Percentiles rank a stretch among this genome's conserved stretches.
Evolutionary conservation across 768 basidiomycete species (phyloP).

Genomic region (Coprinellus micaceus): DNA sequence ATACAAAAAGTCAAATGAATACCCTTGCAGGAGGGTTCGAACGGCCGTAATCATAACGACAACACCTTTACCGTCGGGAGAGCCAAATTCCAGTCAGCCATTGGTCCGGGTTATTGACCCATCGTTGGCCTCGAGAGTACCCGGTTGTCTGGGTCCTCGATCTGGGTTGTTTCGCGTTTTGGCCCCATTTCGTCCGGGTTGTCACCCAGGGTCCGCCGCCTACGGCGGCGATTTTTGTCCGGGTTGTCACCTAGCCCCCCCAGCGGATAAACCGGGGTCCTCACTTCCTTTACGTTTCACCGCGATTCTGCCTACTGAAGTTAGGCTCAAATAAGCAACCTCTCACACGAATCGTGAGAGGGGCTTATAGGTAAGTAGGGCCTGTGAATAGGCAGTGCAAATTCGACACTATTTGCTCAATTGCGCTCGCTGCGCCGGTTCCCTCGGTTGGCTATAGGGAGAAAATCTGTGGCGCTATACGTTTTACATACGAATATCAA

Average conservation of each 20-base stretch:
- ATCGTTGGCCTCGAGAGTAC: not conserved
- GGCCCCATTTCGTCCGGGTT: not conserved
- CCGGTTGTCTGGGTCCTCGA: not conserved
- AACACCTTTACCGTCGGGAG: not conserved
- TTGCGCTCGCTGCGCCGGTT: too few species aligned
- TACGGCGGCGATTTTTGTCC: slow-evolving; percentile 2
- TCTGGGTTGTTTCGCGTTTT: not conserved
- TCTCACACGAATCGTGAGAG: too few species aligned
- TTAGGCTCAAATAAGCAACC: too few species aligned
- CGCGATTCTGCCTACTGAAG: too few species aligned
- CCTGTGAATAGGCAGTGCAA: too few species aligned
- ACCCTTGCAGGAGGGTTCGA: not conserved
- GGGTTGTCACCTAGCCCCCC: not conserved
- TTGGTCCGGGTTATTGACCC: not conserved
- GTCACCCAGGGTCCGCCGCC: not conserved
- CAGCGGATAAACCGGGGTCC: slow-evolving; percentile 1
- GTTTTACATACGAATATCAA: too few species aligned
- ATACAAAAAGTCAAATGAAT: not conserved
- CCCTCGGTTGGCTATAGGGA: too few species aligned
- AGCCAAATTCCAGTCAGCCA: not conserved
- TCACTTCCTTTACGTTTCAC: too few species aligned
- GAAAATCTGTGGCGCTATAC: too few species aligned
- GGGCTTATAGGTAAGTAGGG: too few species aligned
- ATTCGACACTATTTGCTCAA: too few species aligned
- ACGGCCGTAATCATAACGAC: too few species aligned